These are phyloP conservation scores for Cyclotella cryptica DNA, from an alignment of 108 stramenopile species.

Conservation along the genomic window DNA sequence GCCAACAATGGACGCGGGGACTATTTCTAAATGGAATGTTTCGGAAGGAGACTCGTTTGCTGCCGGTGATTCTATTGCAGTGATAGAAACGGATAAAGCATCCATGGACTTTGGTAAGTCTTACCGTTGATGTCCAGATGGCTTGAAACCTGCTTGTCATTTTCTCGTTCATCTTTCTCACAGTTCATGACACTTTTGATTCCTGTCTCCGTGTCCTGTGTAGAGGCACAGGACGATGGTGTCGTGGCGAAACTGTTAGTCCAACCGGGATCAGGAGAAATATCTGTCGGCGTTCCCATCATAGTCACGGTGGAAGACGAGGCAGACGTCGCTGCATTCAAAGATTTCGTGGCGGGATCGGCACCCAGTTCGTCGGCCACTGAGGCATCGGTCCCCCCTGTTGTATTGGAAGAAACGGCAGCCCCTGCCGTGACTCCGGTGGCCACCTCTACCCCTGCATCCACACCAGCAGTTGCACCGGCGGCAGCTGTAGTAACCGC, in stretches of 20 bases:
- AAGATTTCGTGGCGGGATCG: slow-evolving; percentile 68
- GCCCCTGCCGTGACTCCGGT: slow-evolving; percentile 18
- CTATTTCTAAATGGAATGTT: slow-evolving; percentile 91
- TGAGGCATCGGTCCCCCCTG: slow-evolving; percentile 26
- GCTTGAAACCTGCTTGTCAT: neutral
- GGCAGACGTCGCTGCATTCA: slow-evolving; percentile 88
- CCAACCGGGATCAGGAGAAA: slow-evolving; percentile 74
- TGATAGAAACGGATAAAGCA: slow-evolving; percentile 99
- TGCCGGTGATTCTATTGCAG: slow-evolving; percentile 93
- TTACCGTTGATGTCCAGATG: neutral
- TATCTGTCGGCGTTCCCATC: slow-evolving; percentile 88
- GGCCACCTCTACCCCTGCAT: slow-evolving; percentile 22
- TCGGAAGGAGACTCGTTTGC: slow-evolving; percentile 83
- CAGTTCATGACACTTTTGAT: neutral
- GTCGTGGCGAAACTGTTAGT: slow-evolving; percentile 92
- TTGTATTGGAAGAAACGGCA: neutral
- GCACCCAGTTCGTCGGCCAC: slow-evolving; percentile 37
- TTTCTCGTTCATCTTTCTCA: neutral
- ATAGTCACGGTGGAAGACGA: slow-evolving; percentile 94
- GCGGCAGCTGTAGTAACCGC: slow-evolving; percentile 48
- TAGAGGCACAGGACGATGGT: slow-evolving; percentile 95
- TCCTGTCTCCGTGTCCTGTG: neutral
- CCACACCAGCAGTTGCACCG: slow-evolving; percentile 43
- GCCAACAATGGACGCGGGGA: slow-evolving; percentile 94
- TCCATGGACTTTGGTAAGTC: slow-evolving; percentile 89